phyloP scores from a whole-genome alignment of 2,329 filamentous ascomycete genomes.

The Cladosporium oxysporum region DNA sequence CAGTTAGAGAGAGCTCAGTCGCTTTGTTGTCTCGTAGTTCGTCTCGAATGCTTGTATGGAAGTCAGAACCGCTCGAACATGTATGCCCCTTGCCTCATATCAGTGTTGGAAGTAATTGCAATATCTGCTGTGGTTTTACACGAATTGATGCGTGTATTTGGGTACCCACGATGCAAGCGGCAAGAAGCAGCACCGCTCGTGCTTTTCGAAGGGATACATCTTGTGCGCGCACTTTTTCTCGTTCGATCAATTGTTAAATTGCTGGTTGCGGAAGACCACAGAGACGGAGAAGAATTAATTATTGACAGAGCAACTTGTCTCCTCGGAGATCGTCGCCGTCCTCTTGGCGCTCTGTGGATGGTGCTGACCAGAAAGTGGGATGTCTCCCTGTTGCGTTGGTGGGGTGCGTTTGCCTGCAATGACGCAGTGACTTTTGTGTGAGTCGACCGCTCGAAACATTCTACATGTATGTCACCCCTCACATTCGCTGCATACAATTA shows the following conservation, averaged over 20 bases:
- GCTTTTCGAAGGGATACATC: not conserved
- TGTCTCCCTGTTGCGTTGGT: not conserved
- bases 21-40: not conserved
- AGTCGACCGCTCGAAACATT: constrained; percentile 2
- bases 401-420: not conserved
- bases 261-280: not conserved
- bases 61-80: not conserved
- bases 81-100: not conserved
- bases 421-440: constrained; percentile 4
- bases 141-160: not conserved
- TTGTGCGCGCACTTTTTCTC: not conserved
- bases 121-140: not conserved
- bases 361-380: not conserved
- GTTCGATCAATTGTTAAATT: not conserved
- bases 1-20: not conserved
- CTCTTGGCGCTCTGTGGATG: not conserved
- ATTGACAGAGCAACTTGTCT: not conserved
- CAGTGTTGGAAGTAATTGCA: not conserved
- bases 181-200: not conserved
- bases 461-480: not conserved
- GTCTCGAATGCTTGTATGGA: not conserved
- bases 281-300: not conserved
- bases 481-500: not conserved
- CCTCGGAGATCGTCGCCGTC: not conserved
- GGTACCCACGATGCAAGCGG: not conserved